Base-by-base conservation (phyloP, 1,139 yeast species). In the Saccharomycopsis phalli region DNA sequence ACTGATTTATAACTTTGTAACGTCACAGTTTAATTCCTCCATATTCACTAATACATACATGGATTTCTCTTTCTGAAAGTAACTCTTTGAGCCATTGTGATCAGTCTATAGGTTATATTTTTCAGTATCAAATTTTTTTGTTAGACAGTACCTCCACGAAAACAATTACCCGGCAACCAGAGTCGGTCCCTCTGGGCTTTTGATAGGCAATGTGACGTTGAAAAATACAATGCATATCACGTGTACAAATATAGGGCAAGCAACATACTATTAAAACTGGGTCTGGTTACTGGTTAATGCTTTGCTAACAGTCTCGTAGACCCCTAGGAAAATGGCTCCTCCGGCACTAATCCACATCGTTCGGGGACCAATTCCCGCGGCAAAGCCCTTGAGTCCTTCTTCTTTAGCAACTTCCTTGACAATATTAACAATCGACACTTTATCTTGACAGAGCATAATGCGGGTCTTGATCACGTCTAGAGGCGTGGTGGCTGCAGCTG, bases 301-400 rank as follows among this genome's bases (percentile, higher is more conserved):
- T 4, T 13, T 51, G 44, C 67, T 75, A 3, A 81, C 88, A 19
- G 80, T 61, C 59, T 91, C 98, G 55, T 91, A 91, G 45, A 86
- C 84, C 2, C 99, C 99, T 44, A 91, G 67, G 63, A 93, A 91
- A 28, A 93, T 86, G 23, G 97, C 95, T 16, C 99, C 99, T 14
- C 99, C 99, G 3, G 94, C 93, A 63, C 94, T 80, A 47, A 91
- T 91, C 98, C 98, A 91, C 74, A 83, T 71, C 0, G 96, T 87
- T 57, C 98, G 69, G 2, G 98, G 97, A 0, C 94, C 96, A 31
- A 88, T 70, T 4, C 98, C 98, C 39, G 72, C 73, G 56, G 76
- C 71, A 49, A 91, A 84, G 1, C 81, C 87, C 6, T 56, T 50
- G 37, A 64, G 59, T 0, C 94, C 94, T 53, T 83, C 94, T 40